Evolutionary conservation across 371 early-diverging fungal species (phyloP), one percentile per base, ranked within the genome.

Genomic region (Haplosporangium sp.): DNA sequence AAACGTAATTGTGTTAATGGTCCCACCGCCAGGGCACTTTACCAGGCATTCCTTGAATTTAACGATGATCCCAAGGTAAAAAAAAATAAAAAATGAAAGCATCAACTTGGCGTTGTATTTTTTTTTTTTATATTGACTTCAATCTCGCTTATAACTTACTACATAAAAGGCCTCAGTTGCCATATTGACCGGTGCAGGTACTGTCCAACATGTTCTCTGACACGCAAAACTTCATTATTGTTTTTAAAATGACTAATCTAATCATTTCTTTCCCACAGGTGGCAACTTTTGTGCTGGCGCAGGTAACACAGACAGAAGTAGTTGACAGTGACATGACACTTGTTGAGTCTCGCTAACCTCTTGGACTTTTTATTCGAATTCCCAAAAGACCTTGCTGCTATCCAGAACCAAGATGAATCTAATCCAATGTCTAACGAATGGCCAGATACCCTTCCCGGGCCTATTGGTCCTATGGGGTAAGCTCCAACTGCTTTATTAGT

Each of bases 221-320:
- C 9, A 62, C 63, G 19, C 37, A 9, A 13, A 10, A 0, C 37
- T 42, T 39, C 10, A 9, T 34, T 20, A 11, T 19, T 35, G 27
- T 27, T 27, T 27, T 10, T 45, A 10, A 10, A 45, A 45, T 45
- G 45, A 45, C 15, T 45, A 15, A 45, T 45, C 19, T 42, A 17
- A 35, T 42, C 3, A 11, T n/a, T 59, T 20, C 15, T 15, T 34
- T 8, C 11, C 0, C 59, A 15, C 37, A 82, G 85, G 83, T 17
- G 86, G 83, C 2, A 77, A 73, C 66, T 86, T 86, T 76, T 84
- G 86, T 61, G 86, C 84, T 7, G 85, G 85, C 11, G 85, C 85
- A 56, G 76, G 76, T 71, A 70, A 56, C 9, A 27, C 8, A 20
- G 11, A 38, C 9, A 48, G 9, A 27, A 5, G 0, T 19, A 7